A percentile compares a stretch with the other conserved stretches of the same genome.
Evolutionary conservation across 306 rosid genomes (phyloP).

Genomic region (Cucumis hystrix): DNA sequence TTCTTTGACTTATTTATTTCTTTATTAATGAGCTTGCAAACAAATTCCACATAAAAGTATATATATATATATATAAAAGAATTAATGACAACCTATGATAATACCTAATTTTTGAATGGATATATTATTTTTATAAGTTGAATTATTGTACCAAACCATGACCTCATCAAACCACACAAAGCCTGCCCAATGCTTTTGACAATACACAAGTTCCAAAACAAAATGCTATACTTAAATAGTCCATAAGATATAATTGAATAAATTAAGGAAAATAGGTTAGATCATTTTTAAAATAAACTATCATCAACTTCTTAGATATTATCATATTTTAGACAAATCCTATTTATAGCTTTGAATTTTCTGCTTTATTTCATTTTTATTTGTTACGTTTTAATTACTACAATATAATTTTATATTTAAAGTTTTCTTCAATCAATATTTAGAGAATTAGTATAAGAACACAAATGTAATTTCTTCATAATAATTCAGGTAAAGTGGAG

Average conservation of each 20-base stretch:
- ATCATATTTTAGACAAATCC: neutral
- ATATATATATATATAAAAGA: neutral
- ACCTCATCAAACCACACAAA: conserved; percentile 1
- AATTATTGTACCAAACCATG: conserved; percentile 4
- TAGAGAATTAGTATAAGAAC: neutral
- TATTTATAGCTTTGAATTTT: neutral
- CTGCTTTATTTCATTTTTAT: neutral
- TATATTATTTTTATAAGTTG: neutral
- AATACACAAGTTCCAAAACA: neutral
- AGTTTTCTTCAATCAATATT: no score
- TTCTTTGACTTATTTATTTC: neutral
- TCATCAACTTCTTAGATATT: neutral
- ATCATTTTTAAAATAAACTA: neutral
- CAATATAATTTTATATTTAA: no score
- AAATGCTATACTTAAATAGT: neutral
- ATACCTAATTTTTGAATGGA: conserved; percentile 1
- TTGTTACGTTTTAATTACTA: no score
- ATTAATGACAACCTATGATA: neutral
- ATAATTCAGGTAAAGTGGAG: neutral
- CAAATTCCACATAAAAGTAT: neutral
- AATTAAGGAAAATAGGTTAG: neutral
- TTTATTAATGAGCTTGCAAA: neutral
- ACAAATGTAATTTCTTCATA: no score
- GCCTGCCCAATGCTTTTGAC: neutral
- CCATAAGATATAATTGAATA: neutral